Base-by-base conservation (phyloP, 139 green algal species). In the Pleodorina starrii region DNA sequence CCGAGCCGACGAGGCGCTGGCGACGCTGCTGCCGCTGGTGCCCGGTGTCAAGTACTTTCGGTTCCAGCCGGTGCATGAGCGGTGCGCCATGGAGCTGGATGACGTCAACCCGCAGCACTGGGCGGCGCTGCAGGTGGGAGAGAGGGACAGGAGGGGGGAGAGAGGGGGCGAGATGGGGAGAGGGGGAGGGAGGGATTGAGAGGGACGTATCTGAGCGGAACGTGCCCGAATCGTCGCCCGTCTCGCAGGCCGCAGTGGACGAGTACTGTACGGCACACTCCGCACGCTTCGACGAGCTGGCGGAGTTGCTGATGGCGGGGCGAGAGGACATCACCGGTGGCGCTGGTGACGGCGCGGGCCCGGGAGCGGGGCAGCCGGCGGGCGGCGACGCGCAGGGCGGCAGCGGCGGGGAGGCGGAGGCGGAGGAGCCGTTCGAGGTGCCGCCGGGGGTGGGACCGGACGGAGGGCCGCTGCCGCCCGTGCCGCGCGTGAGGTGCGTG, bases 1-100 rank as follows among this genome's bases (percentile, higher is more conserved):
- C n/a, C 71, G 96, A 0, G 90, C 94, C 14, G 91, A 97, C 66
- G 94, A 97, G 89, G 91, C 93, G 29, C 91, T 98, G 60, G 85
- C 90, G 2, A 93, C 94, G 19, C 88, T 96, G 27, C 83, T 95
- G 63, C 91, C 93, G 19, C 87, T 98, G 69, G 86, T 98, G 51
- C 96, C 96, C 1, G 93, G 92, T 40, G 54, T 95, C 50, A 89
- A 91, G n/a, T 98, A 98, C 93, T 97, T 95, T 90, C 92, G 95
- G 43, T 97, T 98, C 91, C 93, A 93, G 86, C 92, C 96, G 4
- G 51, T 91, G 38, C 96, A 98, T 68, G 75, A 90, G 38, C 91
- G 96, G 27, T 98, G 94, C 88, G 82, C 73, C 32, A 97, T 99
- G 90, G 94, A 96, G 75, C 93, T 99, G 72, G 97, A 99, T 80